These are phyloP conservation scores for Fusarium palustre DNA, from an alignment of 2,329 filamentous ascomycete genomes.

Conservation along the genomic window DNA sequence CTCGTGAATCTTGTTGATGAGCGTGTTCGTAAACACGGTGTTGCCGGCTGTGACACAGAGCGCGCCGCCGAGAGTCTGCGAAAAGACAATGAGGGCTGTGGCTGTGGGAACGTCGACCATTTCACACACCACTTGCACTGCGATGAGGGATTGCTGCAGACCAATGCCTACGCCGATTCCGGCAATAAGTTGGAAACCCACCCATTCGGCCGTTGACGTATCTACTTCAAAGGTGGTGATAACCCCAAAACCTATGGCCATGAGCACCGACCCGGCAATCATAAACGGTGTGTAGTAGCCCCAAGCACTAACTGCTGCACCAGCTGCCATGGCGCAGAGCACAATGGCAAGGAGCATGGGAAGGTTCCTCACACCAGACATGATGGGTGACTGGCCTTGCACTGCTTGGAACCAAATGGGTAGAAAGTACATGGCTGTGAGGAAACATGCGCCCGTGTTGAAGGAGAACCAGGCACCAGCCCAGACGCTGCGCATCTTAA, in stretches of 20 bases:
- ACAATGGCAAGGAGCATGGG: slow-evolving; percentile 56
- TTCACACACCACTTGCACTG: slow-evolving; percentile 54
- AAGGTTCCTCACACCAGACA: slow-evolving; percentile 57
- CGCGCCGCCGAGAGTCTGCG: slow-evolving; percentile 56
- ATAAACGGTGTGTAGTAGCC: slow-evolving; percentile 62
- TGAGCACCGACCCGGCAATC: slow-evolving; percentile 52
- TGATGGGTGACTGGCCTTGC: slow-evolving; percentile 53
- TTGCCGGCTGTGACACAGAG: slow-evolving; percentile 63
- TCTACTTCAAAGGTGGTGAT: slow-evolving; percentile 55
- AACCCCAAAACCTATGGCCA: slow-evolving; percentile 55
- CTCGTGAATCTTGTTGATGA: slow-evolving; percentile 54
- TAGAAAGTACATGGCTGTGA: slow-evolving; percentile 54
- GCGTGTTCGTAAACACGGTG: slow-evolving; percentile 62
- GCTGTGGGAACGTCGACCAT: slow-evolving; percentile 51
- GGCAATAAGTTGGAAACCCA: slow-evolving; percentile 57
- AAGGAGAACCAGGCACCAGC: slow-evolving; percentile 53
- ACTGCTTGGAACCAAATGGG: slow-evolving; percentile 62
- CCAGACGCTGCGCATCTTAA: slow-evolving; percentile 56
- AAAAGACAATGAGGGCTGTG: slow-evolving; percentile 51
- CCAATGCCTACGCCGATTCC: slow-evolving; percentile 55
- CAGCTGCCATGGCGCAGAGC: slow-evolving; percentile 51
- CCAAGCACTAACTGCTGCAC: slow-evolving; percentile 51
- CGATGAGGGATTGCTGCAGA: slow-evolving; percentile 60
- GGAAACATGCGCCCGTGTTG: slow-evolving; percentile 53
- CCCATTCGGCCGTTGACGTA: slow-evolving; percentile 54